Evolutionary conservation across 805 yeast genomes (phyloP), one percentile per base, ranked within the genome.

Genomic region (Myxozyma sirexii): DNA sequence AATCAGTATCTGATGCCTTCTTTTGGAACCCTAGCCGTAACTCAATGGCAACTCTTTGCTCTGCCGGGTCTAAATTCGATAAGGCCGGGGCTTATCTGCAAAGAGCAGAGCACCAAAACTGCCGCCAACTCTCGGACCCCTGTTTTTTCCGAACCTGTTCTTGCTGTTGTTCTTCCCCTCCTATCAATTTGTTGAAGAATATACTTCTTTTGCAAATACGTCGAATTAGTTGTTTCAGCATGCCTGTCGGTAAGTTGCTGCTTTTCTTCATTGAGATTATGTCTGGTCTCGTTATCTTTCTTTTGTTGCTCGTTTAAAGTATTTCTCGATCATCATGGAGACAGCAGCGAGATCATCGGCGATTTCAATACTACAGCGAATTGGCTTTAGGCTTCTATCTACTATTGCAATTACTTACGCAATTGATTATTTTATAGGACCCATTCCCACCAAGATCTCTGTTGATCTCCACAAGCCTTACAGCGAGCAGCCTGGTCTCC

Each of bases 381-480:
- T n/a, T n/a, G n/a, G n/a, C n/a, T n/a, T n/a, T n/a, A n/a, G n/a
- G n/a, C n/a, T n/a, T n/a, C n/a, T n/a, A n/a, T n/a, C n/a, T n/a
- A n/a, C n/a, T n/a, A n/a, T n/a, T 21, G 12, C 51, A 17, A 21
- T 6, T 35, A 48, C 53, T 48, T 13, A 48, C 51, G 8, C 3
- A 38, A 38, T 38, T 38, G 42, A 38, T 17, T 23, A 4, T 27
- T 13, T 5, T 27, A 5, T 29, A 62, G 66, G 51, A n/a, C 50
- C 73, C 24, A 69, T 76, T 53, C 73, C 75, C 54, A 75, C 77
- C 43, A 70, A 72, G n/a, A 75, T 78, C 43, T 71, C 74, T 56
- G 78, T 80, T 43, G 80, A 77, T 62, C 71, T 80, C 24, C 70
- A 71, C 46, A 77, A 70, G 57, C 81, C 82, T 0, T 82, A 80